phyloP scores from a whole-genome alignment of 228 moss, liverwort and hornwort species.

The Sphagnum fallax region DNA sequence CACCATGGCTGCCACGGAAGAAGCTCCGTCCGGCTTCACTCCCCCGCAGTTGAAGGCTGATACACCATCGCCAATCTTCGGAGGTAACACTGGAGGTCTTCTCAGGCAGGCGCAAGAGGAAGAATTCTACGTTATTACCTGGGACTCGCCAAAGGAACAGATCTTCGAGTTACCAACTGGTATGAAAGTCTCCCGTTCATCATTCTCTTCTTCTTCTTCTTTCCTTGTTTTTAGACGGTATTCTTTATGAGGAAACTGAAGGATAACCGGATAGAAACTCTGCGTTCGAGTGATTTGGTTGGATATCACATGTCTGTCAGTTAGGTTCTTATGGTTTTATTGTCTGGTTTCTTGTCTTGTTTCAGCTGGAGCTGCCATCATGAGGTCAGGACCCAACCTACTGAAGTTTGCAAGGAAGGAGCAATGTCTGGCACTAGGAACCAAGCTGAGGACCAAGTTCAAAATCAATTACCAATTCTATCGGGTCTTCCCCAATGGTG shows the following conservation, averaged over 20 bases:
- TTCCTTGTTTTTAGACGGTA: no score
- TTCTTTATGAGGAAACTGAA: no score
- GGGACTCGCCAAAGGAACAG: constrained; percentile 96
- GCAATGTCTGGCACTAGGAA: constrained; percentile 87
- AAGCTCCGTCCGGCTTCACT: constrained; percentile 63
- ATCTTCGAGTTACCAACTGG: constrained; percentile 96
- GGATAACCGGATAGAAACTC: no score
- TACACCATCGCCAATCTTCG: constrained; percentile 93
- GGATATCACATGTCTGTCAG: no score
- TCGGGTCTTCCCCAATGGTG: constrained; percentile 96
- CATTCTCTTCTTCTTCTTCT: not conserved
- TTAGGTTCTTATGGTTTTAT: no score
- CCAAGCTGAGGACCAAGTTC: constrained; percentile 74
- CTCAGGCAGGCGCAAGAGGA: constrained; percentile 94
- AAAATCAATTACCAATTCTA: constrained; percentile 97
- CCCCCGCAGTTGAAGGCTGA: constrained; percentile 78
- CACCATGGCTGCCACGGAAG: constrained; percentile 17
- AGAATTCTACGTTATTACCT: constrained; percentile 97
- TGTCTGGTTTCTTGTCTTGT: no score
- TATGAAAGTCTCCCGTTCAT: not conserved
- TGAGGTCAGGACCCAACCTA: constrained; percentile 95
- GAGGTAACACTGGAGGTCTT: constrained; percentile 87
- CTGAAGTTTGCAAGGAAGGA: constrained; percentile 92
- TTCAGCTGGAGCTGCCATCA: constrained; percentile 90
- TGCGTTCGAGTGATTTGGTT: no score